Conservation (phyloP, 495 filamentous ascomycete species). For the Apodospora peruviana region DNA sequence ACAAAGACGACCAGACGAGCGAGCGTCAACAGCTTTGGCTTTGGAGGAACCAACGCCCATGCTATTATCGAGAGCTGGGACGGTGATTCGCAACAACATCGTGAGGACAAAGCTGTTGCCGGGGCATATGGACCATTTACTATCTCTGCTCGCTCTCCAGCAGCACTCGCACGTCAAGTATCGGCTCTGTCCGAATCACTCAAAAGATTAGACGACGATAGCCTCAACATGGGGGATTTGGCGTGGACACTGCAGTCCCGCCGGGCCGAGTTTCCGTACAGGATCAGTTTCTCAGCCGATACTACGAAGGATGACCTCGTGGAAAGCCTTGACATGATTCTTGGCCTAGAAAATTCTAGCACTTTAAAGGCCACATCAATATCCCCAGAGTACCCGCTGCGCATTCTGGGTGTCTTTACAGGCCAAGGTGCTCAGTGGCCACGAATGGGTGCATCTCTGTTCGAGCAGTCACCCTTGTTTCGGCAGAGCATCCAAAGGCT, state of each 20-base stretch:
- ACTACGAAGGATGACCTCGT: not conserved
- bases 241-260: slow-evolving; percentile 28
- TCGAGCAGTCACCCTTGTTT: slow-evolving; percentile 20
- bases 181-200: not conserved
- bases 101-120: not conserved
- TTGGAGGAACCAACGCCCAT: slow-evolving; percentile 9
- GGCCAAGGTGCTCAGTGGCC: slow-evolving; percentile 40
- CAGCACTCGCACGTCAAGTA: slow-evolving; percentile 2
- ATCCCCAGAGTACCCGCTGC: not conserved
- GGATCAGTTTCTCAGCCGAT: not conserved
- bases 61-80: slow-evolving; percentile 6
- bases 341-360: not conserved
- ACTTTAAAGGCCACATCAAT: not conserved
- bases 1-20: slow-evolving; percentile 31
- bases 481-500: slow-evolving; percentile 12
- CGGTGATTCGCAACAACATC: not conserved
- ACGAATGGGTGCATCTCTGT: slow-evolving; percentile 40
- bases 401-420: slow-evolving; percentile 24
- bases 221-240: slow-evolving; percentile 11
- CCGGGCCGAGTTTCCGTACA: slow-evolving; percentile 18
- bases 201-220: not conserved
- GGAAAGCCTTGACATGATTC: not conserved
- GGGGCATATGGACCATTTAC: not conserved
- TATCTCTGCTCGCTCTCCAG: slow-evolving; percentile 8
- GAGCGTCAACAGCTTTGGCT: slow-evolving; percentile 6